phyloP scores from a whole-genome alignment of 106 monocot species.

The Ottelia alismoides region DNA sequence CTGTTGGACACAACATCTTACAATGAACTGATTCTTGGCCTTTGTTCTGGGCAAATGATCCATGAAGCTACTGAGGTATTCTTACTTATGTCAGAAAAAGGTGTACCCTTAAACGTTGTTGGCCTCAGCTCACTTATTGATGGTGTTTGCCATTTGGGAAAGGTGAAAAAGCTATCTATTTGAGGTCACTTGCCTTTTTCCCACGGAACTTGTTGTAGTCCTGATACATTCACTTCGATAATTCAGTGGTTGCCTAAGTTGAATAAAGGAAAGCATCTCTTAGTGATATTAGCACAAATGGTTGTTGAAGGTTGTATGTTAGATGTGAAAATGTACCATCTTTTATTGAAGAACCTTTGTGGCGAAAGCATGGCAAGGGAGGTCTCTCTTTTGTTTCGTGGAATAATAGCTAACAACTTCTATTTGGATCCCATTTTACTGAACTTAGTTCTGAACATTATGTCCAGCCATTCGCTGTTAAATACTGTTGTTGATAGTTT shows the following conservation, averaged over 20 bases:
- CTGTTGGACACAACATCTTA: slow-evolving; percentile 29
- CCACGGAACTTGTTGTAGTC: slow-evolving; percentile 13
- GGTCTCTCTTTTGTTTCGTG: slow-evolving; percentile 32
- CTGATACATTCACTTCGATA: slow-evolving; percentile 23
- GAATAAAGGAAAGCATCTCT: slow-evolving; percentile 18
- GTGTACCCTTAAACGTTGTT: slow-evolving; percentile 3
- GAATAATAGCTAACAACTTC: slow-evolving; percentile 36
- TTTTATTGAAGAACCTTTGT: slow-evolving; percentile 33
- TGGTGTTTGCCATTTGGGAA: slow-evolving; percentile 26
- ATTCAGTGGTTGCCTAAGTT: slow-evolving; percentile 13
- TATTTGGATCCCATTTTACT: slow-evolving; percentile 25
- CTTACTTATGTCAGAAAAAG: slow-evolving; percentile 18
- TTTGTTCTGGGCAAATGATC: slow-evolving; percentile 35
- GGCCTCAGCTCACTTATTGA: slow-evolving; percentile 27
- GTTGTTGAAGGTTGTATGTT: slow-evolving; percentile 36
- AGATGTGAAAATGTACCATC: slow-evolving; percentile 22
- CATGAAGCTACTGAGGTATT: slow-evolving; percentile 43
- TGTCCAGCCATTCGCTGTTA: slow-evolving; percentile 22
- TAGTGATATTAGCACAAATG: slow-evolving; percentile 39
- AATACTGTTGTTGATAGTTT: slow-evolving; percentile 27
- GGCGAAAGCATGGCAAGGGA: slow-evolving; percentile 8
- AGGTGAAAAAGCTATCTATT: slow-evolving; percentile 42
- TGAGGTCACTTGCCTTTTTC: slow-evolving; percentile 29
- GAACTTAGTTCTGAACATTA: slow-evolving; percentile 19
- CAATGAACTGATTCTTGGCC: slow-evolving; percentile 32